Evolutionary conservation across 306 rosid species (phyloP), one percentile per base, ranked within the genome.

Genomic region (Cucurbita maxima): DNA sequence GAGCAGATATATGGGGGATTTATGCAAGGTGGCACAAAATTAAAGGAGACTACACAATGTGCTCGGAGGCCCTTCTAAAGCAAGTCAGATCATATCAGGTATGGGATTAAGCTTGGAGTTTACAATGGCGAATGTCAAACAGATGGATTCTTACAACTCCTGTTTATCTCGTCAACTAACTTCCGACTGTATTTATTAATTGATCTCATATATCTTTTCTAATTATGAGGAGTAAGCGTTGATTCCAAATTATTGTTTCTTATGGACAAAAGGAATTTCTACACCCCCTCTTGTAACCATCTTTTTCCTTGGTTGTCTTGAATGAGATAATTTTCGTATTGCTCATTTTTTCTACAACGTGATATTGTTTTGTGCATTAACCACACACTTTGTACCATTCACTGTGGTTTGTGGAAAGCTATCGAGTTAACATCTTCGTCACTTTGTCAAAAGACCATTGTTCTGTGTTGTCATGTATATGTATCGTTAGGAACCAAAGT

Each of bases 11-110:
- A 74, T 94, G 97, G 97, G 92, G 92, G 76, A 81, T 89, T 64
- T 94, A 89, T 82, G 96, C 98, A 70, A 81, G 94, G 82, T 94
- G 98, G 96, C 98, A 94, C 80, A 88, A 77, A 84, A 78, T 89
- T 68, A 90, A 90, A 76, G 97, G 95, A 75, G 96, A 94, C 81
- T 82, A 85, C 51, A 48, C 81, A 60, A 94, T 90, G 98, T 90
- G 97, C 80, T 85, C 90, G 55, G 98, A 90, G 83, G 96, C 98
- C 51, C 91, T 91, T 52, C 78, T 94, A 75, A 94, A 87, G 87
- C 95, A 94, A 89, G 97, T 90, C 79, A 84, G 98, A 82, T 89
- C 97, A 79, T 92, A 89, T 81, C 97, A 90, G 98, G 98, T 90
- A 84, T 73, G 67, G 69, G 64, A n/a, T 47, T 38, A 56, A 71